Conservation (phyloP, 202 grass and related monocot species). For the Schoenoplectus triqueter region DNA sequence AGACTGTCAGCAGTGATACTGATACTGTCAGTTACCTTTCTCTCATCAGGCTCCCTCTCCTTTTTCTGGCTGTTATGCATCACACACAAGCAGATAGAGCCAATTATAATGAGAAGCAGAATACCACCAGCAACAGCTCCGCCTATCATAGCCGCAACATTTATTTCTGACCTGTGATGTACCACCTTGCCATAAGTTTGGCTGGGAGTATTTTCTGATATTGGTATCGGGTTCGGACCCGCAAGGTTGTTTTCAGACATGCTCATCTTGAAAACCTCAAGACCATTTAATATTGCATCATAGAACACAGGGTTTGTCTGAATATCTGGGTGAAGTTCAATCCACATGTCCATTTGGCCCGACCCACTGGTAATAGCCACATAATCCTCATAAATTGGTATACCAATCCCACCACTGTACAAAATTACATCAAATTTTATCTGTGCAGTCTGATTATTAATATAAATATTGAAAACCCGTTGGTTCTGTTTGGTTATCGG, state of each 20-base stretch:
- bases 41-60: constrained; percentile 32
- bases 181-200: background rate
- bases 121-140: constrained; percentile 34
- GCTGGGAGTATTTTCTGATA: background rate
- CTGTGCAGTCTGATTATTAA: constrained; percentile 70
- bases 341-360: constrained; percentile 58
- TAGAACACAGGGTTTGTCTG: constrained; percentile 37
- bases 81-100: constrained; percentile 35
- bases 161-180: background rate
- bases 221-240: constrained; percentile 45
- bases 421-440: constrained; percentile 50
- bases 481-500: constrained; percentile 58
- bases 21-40: constrained; percentile 32
- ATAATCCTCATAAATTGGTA: constrained; percentile 54
- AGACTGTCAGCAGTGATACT: background rate
- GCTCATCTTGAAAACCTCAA: constrained; percentile 87
- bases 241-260: constrained; percentile 52
- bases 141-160: constrained; percentile 11
- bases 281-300: constrained; percentile 77
- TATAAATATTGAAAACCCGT: constrained; percentile 57
- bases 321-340: constrained; percentile 67
- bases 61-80: constrained; percentile 26
- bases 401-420: constrained; percentile 48
- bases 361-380: constrained; percentile 45
- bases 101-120: constrained; percentile 37